phyloP scores from a whole-genome alignment of 1,284 basidiomycete genomes.

The Cystodermella granulosa region DNA sequence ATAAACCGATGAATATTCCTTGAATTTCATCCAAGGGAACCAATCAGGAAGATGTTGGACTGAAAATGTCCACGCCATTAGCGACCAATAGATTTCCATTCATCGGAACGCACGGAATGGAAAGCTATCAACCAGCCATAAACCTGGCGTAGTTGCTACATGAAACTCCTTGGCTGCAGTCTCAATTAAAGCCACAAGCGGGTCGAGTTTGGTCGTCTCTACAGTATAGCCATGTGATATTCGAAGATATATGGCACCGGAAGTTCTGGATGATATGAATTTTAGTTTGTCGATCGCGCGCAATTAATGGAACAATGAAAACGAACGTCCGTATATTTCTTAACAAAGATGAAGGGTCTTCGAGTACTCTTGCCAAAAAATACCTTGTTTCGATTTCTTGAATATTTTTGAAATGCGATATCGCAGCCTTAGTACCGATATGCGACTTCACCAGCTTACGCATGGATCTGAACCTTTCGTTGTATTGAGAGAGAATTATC shows the following conservation, averaged over 20 bases:
- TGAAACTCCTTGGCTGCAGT: not conserved
- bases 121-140: not conserved
- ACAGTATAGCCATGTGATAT: not conserved
- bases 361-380: not conserved
- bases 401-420: not conserved
- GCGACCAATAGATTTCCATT: not conserved
- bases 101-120: not conserved
- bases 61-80: not conserved
- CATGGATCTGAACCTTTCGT: not conserved
- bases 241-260: not conserved
- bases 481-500: not conserved
- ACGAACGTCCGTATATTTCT: not conserved
- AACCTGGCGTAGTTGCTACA: not conserved
- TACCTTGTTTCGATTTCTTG: not conserved
- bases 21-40: not conserved
- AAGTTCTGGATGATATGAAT: not conserved
- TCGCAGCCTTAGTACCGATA: not conserved
- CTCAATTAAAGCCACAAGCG: not conserved
- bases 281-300: no score
- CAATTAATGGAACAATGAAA: no score
- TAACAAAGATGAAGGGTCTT: not conserved
- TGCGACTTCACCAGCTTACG: not conserved
- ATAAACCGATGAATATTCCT: not conserved
- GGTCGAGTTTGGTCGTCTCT: not conserved
- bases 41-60: not conserved